A percentile compares a stretch with the other conserved stretches of the same genome.
Conservation (phyloP, 1,284 basidiomycete species). For the Blastosporella zonata region DNA sequence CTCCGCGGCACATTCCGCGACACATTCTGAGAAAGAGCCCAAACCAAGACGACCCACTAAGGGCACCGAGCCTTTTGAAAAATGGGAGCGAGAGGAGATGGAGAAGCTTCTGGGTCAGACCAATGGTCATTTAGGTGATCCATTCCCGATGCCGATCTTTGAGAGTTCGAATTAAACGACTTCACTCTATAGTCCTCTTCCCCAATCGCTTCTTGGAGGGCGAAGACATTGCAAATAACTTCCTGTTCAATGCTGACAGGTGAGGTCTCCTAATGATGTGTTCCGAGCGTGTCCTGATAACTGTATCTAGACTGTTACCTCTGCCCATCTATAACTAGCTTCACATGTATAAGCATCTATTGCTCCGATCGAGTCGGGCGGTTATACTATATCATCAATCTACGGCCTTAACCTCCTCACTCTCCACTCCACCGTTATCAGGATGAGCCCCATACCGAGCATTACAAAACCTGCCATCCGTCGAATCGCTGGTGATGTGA, state of each 20-base stretch:
- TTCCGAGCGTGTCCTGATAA: background rate
- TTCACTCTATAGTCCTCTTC: slow-evolving; percentile 60
- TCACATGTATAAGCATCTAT: background rate
- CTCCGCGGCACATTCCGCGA: too few species aligned
- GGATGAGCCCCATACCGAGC: too few species aligned
- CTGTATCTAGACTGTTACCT: slow-evolving; percentile 30
- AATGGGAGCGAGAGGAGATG: slow-evolving; percentile 86
- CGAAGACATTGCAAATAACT: slow-evolving; percentile 84
- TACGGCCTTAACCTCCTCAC: too few species aligned
- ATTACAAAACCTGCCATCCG: too few species aligned
- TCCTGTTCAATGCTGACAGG: slow-evolving; percentile 88
- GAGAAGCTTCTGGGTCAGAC: slow-evolving; percentile 74
- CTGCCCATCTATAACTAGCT: slow-evolving; percentile 24
- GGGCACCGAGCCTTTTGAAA: slow-evolving; percentile 70
- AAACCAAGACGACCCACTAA: slow-evolving; percentile 38
- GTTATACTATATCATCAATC: too few species aligned
- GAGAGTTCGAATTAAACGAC: background rate
- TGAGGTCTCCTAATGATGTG: slow-evolving; percentile 23
- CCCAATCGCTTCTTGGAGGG: slow-evolving; percentile 83
- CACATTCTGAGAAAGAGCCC: slow-evolving; percentile 34
- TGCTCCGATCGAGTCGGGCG: too few species aligned
- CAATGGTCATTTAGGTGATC: slow-evolving; percentile 78
- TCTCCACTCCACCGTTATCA: too few species aligned
- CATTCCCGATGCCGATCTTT: background rate
- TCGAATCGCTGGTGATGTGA: too few species aligned